A percentile compares a stretch with the other conserved stretches of the same genome.
phyloP scores from a whole-genome alignment of 768 basidiomycete genomes.

The Lyophyllum decastes region DNA sequence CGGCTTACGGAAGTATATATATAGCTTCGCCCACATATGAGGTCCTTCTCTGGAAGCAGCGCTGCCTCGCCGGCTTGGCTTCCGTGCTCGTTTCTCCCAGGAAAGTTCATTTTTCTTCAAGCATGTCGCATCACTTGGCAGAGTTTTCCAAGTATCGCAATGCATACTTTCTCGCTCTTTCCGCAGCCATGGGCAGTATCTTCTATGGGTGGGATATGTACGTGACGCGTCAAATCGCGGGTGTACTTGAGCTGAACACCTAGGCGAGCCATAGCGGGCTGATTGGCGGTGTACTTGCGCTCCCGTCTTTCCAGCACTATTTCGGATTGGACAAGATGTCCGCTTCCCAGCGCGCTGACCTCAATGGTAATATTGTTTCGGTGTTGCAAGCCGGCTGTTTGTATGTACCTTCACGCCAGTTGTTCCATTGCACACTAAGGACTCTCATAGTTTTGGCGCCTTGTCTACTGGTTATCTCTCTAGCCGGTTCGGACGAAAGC shows the following conservation, averaged over 20 bases:
- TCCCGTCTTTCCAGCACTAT: constrained; percentile 47
- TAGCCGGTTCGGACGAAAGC: constrained; percentile 45
- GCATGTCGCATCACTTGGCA: background rate
- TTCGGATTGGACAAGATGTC: constrained; percentile 45
- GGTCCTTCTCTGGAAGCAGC: background rate
- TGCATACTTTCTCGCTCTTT: constrained; percentile 45
- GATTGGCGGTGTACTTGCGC: constrained; percentile 50
- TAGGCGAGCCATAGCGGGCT: constrained; percentile 27
- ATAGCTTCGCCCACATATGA: background rate
- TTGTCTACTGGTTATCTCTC: constrained; percentile 41
- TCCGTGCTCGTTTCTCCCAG: background rate
- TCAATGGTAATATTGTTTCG: constrained; percentile 55
- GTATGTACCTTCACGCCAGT: constrained; percentile 27
- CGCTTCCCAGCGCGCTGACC: constrained; percentile 35
- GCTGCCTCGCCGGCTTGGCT: background rate
- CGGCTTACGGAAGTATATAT: background rate
- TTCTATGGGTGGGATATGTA: constrained; percentile 52
- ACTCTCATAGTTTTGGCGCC: constrained; percentile 41
- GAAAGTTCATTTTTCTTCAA: background rate
- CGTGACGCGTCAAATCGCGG: constrained; percentile 3
- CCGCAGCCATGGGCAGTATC: constrained; percentile 48
- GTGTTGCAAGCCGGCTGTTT: constrained; percentile 50
- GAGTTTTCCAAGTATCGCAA: constrained; percentile 34
- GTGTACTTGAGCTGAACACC: background rate
- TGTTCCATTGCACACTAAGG: background rate